Evolutionary conservation across 2,329 filamentous ascomycete genomes (phyloP).

Genomic region (Clarireedia hainanense): DNA sequence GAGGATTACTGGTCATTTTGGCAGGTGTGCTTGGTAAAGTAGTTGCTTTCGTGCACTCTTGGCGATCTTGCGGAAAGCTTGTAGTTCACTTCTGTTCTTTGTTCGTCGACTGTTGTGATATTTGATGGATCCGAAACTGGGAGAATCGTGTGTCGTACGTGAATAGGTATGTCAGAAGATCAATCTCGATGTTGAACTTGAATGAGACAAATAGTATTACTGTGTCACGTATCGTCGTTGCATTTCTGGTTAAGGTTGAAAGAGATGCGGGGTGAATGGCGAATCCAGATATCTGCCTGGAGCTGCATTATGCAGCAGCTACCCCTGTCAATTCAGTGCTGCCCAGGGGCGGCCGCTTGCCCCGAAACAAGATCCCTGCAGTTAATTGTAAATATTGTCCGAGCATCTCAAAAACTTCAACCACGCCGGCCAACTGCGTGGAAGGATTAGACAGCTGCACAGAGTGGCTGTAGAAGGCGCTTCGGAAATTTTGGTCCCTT

Average conservation of each 20-base stretch:
- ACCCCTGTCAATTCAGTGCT: background rate
- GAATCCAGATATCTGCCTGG: slow-evolving; percentile 5
- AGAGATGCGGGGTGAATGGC: slow-evolving; percentile 2
- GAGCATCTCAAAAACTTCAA: too few relatives aligned
- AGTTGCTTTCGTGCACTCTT: background rate
- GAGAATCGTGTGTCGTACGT: too few relatives aligned
- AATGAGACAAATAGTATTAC: background rate
- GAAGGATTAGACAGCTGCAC: too few relatives aligned
- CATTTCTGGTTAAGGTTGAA: too few relatives aligned
- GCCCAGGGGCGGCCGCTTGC: background rate
- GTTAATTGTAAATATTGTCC: background rate
- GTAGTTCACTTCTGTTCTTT: background rate
- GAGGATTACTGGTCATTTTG: slow-evolving; percentile 30
- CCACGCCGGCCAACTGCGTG: too few relatives aligned
- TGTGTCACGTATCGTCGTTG: background rate
- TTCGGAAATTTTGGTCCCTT: too few relatives aligned
- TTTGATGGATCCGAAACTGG: too few relatives aligned
- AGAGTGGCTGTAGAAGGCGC: too few relatives aligned
- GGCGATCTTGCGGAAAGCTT: too few relatives aligned
- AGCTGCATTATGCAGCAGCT: background rate
- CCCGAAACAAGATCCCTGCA: background rate
- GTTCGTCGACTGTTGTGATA: background rate
- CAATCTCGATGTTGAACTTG: background rate
- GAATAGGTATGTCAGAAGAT: background rate
- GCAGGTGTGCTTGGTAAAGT: background rate